These are phyloP conservation scores for Hyaloscypha variabilis DNA, from an alignment of 495 filamentous ascomycete species.

Conservation along the genomic window DNA sequence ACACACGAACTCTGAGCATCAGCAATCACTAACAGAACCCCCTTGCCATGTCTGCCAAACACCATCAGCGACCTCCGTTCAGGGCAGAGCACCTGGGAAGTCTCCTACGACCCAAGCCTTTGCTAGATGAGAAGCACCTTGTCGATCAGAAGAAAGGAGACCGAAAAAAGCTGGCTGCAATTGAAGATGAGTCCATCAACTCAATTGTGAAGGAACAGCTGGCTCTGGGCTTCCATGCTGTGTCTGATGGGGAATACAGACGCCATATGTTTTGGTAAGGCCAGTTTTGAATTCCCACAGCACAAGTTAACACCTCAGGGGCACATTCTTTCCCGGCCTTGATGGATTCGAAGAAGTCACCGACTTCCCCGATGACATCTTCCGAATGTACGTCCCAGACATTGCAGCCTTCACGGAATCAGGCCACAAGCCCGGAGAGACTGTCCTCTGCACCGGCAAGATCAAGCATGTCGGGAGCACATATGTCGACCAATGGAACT, in stretches of 20 bases:
- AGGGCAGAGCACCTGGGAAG: conserved; percentile 85
- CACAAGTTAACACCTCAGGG: conserved; percentile 53
- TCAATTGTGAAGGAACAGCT: conserved; percentile 67
- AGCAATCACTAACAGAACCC: neutral
- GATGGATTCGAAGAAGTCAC: conserved; percentile 67
- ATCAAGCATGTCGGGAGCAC: conserved; percentile 67
- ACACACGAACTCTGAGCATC: neutral
- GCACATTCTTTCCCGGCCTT: conserved; percentile 75
- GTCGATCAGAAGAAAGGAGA: conserved; percentile 47
- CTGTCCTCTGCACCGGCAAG: conserved; percentile 70
- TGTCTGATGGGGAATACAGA: conserved; percentile 79
- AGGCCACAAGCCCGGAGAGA: conserved; percentile 75
- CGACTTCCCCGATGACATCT: conserved; percentile 62
- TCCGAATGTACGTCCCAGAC: conserved; percentile 77
- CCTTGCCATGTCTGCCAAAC: conserved; percentile 19
- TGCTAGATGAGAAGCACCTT: conserved; percentile 64
- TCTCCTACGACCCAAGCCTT: conserved; percentile 69
- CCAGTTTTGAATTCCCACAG: neutral
- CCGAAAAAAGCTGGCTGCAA: conserved; percentile 45
- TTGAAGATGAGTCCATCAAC: conserved; percentile 68
- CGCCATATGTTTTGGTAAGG: conserved; percentile 56
- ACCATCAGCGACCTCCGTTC: conserved; percentile 70
- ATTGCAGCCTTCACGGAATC: conserved; percentile 72
- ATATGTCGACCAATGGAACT: conserved; percentile 68
- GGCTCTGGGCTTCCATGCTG: conserved; percentile 65